phyloP scores from a whole-genome alignment of 2,329 filamentous ascomycete species.

The Sclerotinia spermophila region DNA sequence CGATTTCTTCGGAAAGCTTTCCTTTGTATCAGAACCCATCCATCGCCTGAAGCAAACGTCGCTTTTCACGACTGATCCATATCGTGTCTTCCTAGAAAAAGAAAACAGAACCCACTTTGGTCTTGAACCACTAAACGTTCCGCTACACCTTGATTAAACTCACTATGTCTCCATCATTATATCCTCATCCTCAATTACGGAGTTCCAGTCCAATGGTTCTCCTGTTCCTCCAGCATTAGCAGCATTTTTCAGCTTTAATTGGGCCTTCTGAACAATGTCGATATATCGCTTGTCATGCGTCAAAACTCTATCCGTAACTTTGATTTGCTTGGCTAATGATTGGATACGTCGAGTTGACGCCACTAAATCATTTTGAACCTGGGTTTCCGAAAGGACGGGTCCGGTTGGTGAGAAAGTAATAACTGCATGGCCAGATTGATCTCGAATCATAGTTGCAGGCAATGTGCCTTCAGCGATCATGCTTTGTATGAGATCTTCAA shows the following conservation, averaged over 20 bases:
- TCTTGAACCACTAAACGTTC: not conserved
- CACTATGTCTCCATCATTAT: slow-evolving; percentile 30
- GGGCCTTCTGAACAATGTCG: slow-evolving; percentile 44
- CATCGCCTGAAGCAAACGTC: not conserved
- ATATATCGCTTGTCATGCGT: slow-evolving; percentile 55
- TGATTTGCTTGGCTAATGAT: slow-evolving; percentile 46
- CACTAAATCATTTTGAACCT: slow-evolving; percentile 49
- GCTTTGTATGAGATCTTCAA: slow-evolving; percentile 46
- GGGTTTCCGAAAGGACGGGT: slow-evolving; percentile 46
- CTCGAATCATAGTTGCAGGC: slow-evolving; percentile 46
- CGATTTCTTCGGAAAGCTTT: slow-evolving; percentile 18
- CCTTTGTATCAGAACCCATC: not conserved
- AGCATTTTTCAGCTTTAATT: slow-evolving; percentile 41
- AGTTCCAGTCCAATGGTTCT: slow-evolving; percentile 29
- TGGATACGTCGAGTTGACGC: slow-evolving; percentile 43
- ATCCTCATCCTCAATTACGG: slow-evolving; percentile 35
- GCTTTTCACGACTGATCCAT: not conserved
- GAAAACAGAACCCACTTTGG: not conserved
- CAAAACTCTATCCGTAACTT: slow-evolving; percentile 52
- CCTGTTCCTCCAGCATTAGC: slow-evolving; percentile 20
- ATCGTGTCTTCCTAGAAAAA: not conserved
- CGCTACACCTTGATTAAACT: not conserved
- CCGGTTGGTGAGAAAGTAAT: slow-evolving; percentile 49
- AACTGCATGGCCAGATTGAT: slow-evolving; percentile 41
- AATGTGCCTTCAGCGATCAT: slow-evolving; percentile 57